A percentile compares a stretch with the other conserved stretches of the same genome.
These are phyloP conservation scores for Hypsizygus ulmarius DNA, from an alignment of 1,284 basidiomycete species.

Conservation along the genomic window DNA sequence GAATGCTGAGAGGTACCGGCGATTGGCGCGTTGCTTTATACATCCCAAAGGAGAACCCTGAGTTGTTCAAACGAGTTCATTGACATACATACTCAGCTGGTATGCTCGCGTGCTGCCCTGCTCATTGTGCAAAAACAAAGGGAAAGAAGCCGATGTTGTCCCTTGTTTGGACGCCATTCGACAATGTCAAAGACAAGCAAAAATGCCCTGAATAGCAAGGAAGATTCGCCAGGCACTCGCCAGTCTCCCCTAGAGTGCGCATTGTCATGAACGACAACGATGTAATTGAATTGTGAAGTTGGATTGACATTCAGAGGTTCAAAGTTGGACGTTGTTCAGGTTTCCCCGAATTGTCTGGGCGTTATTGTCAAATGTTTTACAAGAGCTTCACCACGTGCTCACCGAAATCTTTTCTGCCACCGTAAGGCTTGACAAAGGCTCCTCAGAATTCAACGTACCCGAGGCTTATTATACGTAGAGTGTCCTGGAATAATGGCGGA, in stretches of 20 bases:
- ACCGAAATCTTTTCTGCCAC: constrained; percentile 11
- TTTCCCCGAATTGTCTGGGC: constrained; percentile 1
- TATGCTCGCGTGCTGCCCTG: neutral
- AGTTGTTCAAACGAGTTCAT: constrained; percentile 15
- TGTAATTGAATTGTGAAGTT: neutral
- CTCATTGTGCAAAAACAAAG: constrained; percentile 16
- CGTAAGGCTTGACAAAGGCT: neutral
- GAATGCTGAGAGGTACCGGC: constrained; percentile 15
- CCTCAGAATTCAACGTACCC: too few species aligned
- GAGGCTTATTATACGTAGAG: constrained; percentile 3
- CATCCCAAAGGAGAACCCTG: constrained; percentile 14
- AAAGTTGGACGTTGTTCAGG: constrained; percentile 1
- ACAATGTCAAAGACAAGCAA: constrained; percentile 7
- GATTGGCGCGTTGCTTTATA: constrained; percentile 24
- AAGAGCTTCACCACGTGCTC: constrained; percentile 16
- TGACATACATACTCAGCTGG: constrained; percentile 2
- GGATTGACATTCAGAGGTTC: neutral
- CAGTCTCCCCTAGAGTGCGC: neutral
- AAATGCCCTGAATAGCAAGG: neutral
- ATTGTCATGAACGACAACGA: constrained; percentile 1
- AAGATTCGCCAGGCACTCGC: constrained; percentile 3
- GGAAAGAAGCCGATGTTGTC: constrained; percentile 11
- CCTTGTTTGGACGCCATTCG: constrained; percentile 10
- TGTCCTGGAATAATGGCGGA: constrained; percentile 41
- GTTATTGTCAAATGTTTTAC: constrained; percentile 18